A percentile compares a stretch with the other conserved stretches of the same genome.
Evolutionary conservation across 352 stramenopile species (phyloP).

Genomic region (Phytophthora citrophthora): DNA sequence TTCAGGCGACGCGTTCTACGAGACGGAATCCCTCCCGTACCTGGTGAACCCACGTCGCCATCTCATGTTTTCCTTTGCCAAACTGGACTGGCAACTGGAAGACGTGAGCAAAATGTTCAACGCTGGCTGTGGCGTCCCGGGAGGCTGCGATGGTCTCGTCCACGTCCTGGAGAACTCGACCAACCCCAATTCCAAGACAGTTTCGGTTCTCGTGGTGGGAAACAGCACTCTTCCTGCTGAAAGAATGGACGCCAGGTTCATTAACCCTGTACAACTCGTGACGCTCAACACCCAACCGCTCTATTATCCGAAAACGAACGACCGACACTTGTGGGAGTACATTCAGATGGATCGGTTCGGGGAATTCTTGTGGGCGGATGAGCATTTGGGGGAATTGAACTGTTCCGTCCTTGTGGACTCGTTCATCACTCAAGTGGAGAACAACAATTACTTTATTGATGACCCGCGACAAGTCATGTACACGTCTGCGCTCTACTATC

Average conservation of each 20-base stretch:
- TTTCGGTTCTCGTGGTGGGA: conserved; percentile 27
- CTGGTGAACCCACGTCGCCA: conserved; percentile 36
- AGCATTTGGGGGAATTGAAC: conserved; percentile 21
- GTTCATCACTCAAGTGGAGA: conserved; percentile 49
- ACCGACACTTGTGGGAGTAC: conserved; percentile 33
- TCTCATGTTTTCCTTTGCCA: conserved; percentile 45
- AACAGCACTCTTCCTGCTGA: conserved; percentile 29
- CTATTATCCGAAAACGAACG: conserved; percentile 17
- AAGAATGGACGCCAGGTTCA: conserved; percentile 23
- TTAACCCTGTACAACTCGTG: conserved; percentile 34
- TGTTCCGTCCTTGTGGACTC: conserved; percentile 58
- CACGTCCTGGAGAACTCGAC: conserved; percentile 31
- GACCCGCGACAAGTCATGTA: conserved; percentile 52
- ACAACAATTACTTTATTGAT: conserved; percentile 55
- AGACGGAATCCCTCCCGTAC: conserved; percentile 20
- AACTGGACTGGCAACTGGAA: conserved; percentile 37
- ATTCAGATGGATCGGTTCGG: conserved; percentile 25
- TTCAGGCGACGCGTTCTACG: conserved; percentile 24
- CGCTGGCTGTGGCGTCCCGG: conserved; percentile 27
- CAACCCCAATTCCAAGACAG: conserved; percentile 4
- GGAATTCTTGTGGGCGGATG: conserved; percentile 8
- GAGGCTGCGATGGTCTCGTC: conserved; percentile 34
- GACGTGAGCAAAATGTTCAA: conserved; percentile 43
- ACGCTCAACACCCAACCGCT: conserved; percentile 29
- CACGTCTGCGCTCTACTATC: conserved; percentile 57